A percentile compares a stretch with the other conserved stretches of the same genome.
Evolutionary conservation across 441 rosid genomes (phyloP).

Genomic region (Erysimum pusillum): DNA sequence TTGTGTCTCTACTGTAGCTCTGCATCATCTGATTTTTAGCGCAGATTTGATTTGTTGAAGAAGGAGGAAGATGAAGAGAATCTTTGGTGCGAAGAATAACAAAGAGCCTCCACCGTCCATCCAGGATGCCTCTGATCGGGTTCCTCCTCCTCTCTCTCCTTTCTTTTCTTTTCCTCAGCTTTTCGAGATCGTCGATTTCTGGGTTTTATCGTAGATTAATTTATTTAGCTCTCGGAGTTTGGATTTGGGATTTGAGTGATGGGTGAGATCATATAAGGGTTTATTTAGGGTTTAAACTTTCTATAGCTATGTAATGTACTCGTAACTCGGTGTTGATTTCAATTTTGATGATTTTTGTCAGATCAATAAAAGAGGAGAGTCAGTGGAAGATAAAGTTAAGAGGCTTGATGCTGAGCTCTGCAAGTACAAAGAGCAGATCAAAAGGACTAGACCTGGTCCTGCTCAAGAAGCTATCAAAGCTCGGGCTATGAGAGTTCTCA

Average conservation of each 20-base stretch:
- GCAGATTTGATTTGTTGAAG: no score
- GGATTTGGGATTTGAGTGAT: no score
- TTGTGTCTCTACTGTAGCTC: not conserved
- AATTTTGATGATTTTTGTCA: conserved; percentile 41
- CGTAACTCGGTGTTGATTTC: not conserved
- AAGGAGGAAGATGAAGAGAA: conserved; percentile 68
- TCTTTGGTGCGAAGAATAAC: conserved; percentile 88
- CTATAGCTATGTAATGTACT: no score
- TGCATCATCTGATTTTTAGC: not conserved
- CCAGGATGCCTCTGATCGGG: conserved; percentile 92
- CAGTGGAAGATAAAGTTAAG: conserved; percentile 91
- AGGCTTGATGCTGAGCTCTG: conserved; percentile 84
- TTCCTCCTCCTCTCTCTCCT: conserved; percentile 32
- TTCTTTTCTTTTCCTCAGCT: not conserved
- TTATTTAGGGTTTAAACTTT: no score
- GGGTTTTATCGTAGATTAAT: no score
- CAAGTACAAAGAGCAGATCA: conserved; percentile 83
- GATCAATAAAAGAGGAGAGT: conserved; percentile 89
- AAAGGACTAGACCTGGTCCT: conserved; percentile 88
- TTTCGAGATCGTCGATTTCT: not conserved
- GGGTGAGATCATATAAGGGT: no score
- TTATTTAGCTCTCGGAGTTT: no score
- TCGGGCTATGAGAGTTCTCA: conserved; percentile 92
- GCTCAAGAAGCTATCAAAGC: conserved; percentile 93
- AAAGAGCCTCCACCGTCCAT: conserved; percentile 97